Evolutionary conservation across 768 basidiomycete genomes (phyloP).

Genomic region (Hydnum rufescens): DNA sequence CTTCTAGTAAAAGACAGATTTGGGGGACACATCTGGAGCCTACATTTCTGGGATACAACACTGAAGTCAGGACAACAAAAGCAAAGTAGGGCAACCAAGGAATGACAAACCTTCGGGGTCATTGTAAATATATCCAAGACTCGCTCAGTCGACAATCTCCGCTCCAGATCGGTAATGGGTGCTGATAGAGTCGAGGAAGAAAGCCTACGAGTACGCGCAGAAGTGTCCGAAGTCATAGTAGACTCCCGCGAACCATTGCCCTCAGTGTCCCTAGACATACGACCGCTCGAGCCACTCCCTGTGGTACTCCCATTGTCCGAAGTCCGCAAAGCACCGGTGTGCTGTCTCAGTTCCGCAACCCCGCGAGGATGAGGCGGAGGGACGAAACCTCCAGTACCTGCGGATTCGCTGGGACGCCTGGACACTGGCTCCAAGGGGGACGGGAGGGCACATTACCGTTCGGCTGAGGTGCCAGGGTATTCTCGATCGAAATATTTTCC

Average conservation of each 20-base stretch:
- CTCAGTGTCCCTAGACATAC: neutral
- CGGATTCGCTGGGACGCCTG: too few relatives aligned
- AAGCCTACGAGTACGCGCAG: neutral
- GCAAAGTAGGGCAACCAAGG: constrained; percentile 2
- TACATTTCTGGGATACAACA: constrained; percentile 43
- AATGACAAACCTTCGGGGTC: constrained; percentile 54
- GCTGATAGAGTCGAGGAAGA: constrained; percentile 27
- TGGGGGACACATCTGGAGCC: constrained; percentile 75
- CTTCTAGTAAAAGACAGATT: constrained; percentile 57
- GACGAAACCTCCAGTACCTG: too few relatives aligned
- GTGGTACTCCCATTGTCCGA: neutral
- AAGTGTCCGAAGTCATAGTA: neutral
- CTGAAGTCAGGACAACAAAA: constrained; percentile 3
- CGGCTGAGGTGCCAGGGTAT: too few relatives aligned
- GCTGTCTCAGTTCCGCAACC: neutral
- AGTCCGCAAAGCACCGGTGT: neutral
- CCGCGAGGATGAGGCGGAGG: neutral
- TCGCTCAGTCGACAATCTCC: constrained; percentile 49
- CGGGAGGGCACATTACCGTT: too few relatives aligned
- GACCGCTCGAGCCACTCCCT: neutral
- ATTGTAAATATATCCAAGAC: constrained; percentile 93
- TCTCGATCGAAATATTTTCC: too few relatives aligned
- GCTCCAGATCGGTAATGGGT: constrained; percentile 62
- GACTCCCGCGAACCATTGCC: constrained; percentile 17
- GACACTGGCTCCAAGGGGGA: too few relatives aligned